phyloP scores from a whole-genome alignment of 2,329 filamentous ascomycete species.

The Beauveria bassiana region DNA sequence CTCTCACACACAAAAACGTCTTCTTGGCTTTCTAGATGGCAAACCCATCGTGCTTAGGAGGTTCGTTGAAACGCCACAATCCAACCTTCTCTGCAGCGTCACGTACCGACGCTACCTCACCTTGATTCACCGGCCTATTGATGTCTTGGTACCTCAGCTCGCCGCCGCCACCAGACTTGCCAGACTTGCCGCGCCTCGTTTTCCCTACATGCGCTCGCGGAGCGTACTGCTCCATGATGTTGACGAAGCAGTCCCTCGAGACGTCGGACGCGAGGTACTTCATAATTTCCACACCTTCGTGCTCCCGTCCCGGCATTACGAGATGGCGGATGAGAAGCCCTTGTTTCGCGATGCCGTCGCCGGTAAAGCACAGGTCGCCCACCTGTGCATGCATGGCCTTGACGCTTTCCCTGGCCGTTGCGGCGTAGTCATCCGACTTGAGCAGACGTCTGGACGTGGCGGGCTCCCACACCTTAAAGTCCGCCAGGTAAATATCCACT shows the following conservation, averaged over 20 bases:
- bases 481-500: slow-evolving; percentile 79
- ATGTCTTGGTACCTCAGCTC: slow-evolving; percentile 66
- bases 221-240: slow-evolving; percentile 86
- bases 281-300: slow-evolving; percentile 68
- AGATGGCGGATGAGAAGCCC: slow-evolving; percentile 71
- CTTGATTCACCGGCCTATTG: slow-evolving; percentile 58
- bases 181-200: slow-evolving; percentile 31
- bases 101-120: slow-evolving; percentile 59
- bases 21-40: slow-evolving; percentile 27
- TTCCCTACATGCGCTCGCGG: slow-evolving; percentile 78
- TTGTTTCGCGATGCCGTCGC: slow-evolving; percentile 71
- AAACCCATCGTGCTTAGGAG: slow-evolving; percentile 44
- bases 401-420: slow-evolving; percentile 67
- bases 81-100: slow-evolving; percentile 63
- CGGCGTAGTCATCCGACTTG: slow-evolving; percentile 70
- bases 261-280: slow-evolving; percentile 66
- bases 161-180: slow-evolving; percentile 15
- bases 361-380: slow-evolving; percentile 74
- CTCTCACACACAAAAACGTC: too few relatives aligned
- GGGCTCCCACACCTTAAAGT: slow-evolving; percentile 75
- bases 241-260: slow-evolving; percentile 67
- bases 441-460: slow-evolving; percentile 61
- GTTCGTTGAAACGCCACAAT: slow-evolving; percentile 72
- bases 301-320: slow-evolving; percentile 75
- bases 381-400: slow-evolving; percentile 75